phyloP scores from a whole-genome alignment of 345 rosid species.

The Cochlearia excelsa region DNA sequence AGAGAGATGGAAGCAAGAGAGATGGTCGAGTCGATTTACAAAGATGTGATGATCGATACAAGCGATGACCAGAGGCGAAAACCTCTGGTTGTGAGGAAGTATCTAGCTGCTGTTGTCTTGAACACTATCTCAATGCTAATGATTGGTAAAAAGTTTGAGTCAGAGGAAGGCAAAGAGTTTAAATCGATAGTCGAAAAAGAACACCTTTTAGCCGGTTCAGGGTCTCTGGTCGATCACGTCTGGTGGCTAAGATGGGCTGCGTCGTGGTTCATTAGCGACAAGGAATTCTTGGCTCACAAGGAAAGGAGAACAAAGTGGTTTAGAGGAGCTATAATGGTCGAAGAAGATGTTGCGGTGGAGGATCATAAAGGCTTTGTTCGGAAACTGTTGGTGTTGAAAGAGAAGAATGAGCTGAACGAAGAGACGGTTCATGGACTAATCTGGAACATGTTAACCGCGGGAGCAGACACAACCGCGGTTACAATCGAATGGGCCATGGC shows the following conservation, averaged over 20 bases:
- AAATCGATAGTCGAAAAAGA: constrained; percentile 29
- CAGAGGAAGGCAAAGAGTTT: constrained; percentile 36
- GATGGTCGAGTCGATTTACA: constrained; percentile 36
- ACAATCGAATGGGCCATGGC: constrained; percentile 52
- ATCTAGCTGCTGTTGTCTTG: constrained; percentile 33
- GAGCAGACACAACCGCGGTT: constrained; percentile 45
- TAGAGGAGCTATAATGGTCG: constrained; percentile 33
- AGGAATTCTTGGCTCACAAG: constrained; percentile 18
- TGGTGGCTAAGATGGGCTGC: constrained; percentile 41
- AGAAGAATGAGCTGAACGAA: constrained; percentile 31
- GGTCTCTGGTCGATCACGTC: constrained; percentile 24
- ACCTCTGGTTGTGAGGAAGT: constrained; percentile 33
- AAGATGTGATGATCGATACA: constrained; percentile 27
- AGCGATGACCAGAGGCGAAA: neutral
- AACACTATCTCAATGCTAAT: constrained; percentile 33
- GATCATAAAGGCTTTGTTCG: constrained; percentile 28
- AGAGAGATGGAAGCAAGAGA: constrained; percentile 40
- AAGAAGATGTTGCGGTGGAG: constrained; percentile 14
- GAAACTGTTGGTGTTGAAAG: constrained; percentile 29
- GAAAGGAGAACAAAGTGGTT: constrained; percentile 28
- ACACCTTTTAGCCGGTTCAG: constrained; percentile 24
- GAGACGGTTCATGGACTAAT: constrained; percentile 44
- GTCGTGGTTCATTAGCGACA: constrained; percentile 20
- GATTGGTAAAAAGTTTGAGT: constrained; percentile 33
- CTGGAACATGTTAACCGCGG: constrained; percentile 54